Percentiles rank a stretch among this genome's conserved stretches.
Evolutionary conservation across 2,329 filamentous ascomycete species (phyloP).

Genomic region (Epicoccum nigrum): DNA sequence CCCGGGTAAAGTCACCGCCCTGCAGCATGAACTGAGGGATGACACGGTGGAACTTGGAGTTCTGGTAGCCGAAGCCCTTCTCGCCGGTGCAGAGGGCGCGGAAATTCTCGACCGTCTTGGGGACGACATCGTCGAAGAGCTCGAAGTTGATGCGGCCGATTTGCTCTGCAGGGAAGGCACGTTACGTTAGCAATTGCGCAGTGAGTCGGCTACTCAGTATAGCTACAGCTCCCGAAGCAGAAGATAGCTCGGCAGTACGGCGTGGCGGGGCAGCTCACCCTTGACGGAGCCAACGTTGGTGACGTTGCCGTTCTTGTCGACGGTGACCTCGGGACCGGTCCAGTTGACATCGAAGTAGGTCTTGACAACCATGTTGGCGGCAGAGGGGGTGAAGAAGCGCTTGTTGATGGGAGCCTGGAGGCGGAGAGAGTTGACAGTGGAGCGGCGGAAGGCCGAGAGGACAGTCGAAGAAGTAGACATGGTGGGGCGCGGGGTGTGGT

Average conservation of each 20-base stretch:
- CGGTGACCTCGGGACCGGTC: constrained; percentile 73
- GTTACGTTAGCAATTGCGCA: constrained; percentile 16
- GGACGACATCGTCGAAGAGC: constrained; percentile 84
- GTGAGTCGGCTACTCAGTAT: background rate
- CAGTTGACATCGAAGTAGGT: constrained; percentile 76
- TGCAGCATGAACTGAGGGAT: constrained; percentile 95
- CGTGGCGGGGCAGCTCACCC: constrained; percentile 59
- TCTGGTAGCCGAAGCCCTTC: constrained; percentile 82
- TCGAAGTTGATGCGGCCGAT: constrained; percentile 83
- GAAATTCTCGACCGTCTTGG: constrained; percentile 89
- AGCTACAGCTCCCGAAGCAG: background rate
- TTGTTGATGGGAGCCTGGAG: constrained; percentile 49
- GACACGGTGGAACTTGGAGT: constrained; percentile 88
- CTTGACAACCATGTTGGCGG: constrained; percentile 76
- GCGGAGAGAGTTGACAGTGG: constrained; percentile 23
- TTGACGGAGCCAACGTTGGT: constrained; percentile 55
- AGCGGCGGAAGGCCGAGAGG: constrained; percentile 43
- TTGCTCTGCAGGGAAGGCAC: constrained; percentile 62
- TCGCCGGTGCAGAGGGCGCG: constrained; percentile 78
- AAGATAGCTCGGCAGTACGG: constrained; percentile 1
- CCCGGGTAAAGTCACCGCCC: constrained; percentile 93
- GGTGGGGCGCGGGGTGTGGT: constrained; percentile 29
- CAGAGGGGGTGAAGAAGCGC: constrained; percentile 67
- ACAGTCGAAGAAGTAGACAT: constrained; percentile 40
- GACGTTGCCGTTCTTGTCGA: constrained; percentile 61